phyloP scores from a whole-genome alignment of 345 rosid species.

The Conringia planisiliqua region DNA sequence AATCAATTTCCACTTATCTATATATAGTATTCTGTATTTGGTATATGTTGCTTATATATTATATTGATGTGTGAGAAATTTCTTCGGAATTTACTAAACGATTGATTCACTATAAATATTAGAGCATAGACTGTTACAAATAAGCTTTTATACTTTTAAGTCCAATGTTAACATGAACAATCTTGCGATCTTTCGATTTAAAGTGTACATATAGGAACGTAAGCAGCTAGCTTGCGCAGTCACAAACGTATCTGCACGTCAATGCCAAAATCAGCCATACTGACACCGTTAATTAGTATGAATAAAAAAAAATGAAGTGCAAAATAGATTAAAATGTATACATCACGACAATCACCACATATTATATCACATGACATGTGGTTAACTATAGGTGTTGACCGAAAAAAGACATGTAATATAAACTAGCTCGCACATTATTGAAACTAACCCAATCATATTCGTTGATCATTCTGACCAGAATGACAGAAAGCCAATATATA shows the following conservation, averaged over 20 bases:
- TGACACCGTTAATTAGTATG: background rate
- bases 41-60: background rate
- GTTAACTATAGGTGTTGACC: constrained; percentile 29
- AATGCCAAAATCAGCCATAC: background rate
- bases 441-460: constrained; percentile 8
- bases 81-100: background rate
- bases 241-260: background rate
- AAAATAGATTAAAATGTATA: background rate
- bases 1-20: background rate
- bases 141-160: too few species aligned
- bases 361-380: constrained; percentile 5
- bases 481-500: constrained; percentile 15
- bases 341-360: background rate
- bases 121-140: background rate
- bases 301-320: too few species aligned
- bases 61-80: background rate
- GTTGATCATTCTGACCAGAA: constrained; percentile 12
- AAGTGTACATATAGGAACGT: background rate
- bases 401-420: constrained; percentile 14
- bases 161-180: background rate
- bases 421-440: constrained; percentile 19
- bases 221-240: background rate
- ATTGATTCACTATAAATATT: background rate
- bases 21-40: background rate
- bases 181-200: background rate